Percentiles rank a stretch among this genome's conserved stretches.
Evolutionary conservation across 495 filamentous ascomycete genomes (phyloP).

Genomic region (Hypomontagnella submonticulosa): DNA sequence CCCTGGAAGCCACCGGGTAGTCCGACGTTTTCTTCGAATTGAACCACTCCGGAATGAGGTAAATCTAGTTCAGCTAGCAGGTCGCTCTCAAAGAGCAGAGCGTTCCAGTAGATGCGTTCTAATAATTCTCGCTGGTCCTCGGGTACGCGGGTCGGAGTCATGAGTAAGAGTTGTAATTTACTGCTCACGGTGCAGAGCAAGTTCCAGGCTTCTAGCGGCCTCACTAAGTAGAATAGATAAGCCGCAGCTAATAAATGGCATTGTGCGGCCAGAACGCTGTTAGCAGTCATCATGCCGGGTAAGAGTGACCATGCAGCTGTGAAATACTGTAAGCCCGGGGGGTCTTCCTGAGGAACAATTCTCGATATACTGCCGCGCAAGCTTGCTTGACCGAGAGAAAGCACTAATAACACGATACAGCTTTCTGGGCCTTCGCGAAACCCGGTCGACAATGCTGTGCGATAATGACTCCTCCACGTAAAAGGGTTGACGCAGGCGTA

Average conservation of each 20-base stretch:
- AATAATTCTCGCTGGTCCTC: constrained; percentile 74
- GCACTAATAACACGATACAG: constrained; percentile 81
- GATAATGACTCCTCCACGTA: constrained; percentile 81
- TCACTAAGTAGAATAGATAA: constrained; percentile 83
- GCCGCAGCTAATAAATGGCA: constrained; percentile 82
- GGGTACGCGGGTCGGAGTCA: constrained; percentile 74
- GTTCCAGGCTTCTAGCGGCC: constrained; percentile 85
- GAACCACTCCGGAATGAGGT: constrained; percentile 82
- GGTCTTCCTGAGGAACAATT: constrained; percentile 73
- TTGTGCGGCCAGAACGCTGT: constrained; percentile 78
- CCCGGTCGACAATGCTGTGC: constrained; percentile 73
- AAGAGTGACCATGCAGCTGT: constrained; percentile 81
- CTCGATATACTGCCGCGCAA: constrained; percentile 77
- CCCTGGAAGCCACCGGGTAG: constrained; percentile 81
- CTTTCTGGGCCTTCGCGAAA: constrained; percentile 83
- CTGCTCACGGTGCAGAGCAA: constrained; percentile 80
- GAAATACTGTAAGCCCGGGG: constrained; percentile 83
- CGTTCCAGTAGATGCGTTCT: constrained; percentile 85
- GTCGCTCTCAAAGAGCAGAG: constrained; percentile 83
- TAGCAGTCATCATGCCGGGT: constrained; percentile 80
- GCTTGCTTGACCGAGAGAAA: constrained; percentile 79
- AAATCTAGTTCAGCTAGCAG: constrained; percentile 82
- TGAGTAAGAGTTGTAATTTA: constrained; percentile 80
- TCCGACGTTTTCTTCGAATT: constrained; percentile 82
- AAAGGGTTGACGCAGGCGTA: constrained; percentile 87